Base-by-base conservation (phyloP, 805 yeast genomes). In the Spathaspora sp. region DNA sequence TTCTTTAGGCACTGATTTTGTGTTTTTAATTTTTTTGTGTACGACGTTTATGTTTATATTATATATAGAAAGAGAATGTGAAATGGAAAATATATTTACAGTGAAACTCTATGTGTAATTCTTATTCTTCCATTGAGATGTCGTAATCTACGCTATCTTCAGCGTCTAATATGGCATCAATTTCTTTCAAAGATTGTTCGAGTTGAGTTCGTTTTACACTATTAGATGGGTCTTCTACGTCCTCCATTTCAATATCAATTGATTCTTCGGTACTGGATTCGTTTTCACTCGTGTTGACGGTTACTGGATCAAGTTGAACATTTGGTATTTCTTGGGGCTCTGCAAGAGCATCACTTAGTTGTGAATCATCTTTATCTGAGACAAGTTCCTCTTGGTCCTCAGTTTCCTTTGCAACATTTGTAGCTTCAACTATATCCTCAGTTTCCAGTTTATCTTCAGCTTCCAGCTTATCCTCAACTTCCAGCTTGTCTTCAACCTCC, bases 141-240 rank as follows among this genome's bases (percentile, higher is more conserved):
- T 70, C 70, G 55, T 73, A 73, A 11, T 70, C 73, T 10, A 70
- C 72, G 17, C 65, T 61, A 14, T 70, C 75, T 49, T 72, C 77
- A 26, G 67, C 74, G 2, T 68, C 75, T 16, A 72, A 57, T 49
- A 72, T 52, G 42, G 65, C 60, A 51, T 72, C 76, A 29, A 72
- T 72, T 26, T 64, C 62, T 19, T 62, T 60, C 40, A 69, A 54
- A 14, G 59, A 54, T 10, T 56, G 58, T 17, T 55, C 47, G 3
- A 51, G 40, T 29, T 47, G 20, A 5, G 10, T n/a, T 18, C 29
- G 44, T 29, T 44, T 44, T 10, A 29, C 3, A 29, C 38, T 20
- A 20, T 40, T 42, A 35, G 32, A 42, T 18, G 50, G 48, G 28
- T 42, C 19, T 38, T 38, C 35, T 46, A 16, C n/a, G 17, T 28